Evolutionary conservation across 768 basidiomycete species (phyloP).

Genomic region (Suillus plorans): DNA sequence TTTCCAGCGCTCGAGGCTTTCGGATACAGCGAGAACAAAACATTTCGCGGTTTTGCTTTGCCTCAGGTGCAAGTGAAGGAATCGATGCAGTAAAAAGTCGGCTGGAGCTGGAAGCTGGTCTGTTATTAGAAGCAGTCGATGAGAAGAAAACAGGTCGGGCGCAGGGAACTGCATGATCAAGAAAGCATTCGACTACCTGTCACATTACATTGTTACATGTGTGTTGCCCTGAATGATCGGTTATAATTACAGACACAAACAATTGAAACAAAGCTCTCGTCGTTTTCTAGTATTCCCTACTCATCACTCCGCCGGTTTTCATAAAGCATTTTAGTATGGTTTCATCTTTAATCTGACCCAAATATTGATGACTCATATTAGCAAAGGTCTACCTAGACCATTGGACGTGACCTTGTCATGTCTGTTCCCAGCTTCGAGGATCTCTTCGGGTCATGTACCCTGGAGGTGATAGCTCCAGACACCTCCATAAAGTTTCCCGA

Average conservation of each 20-base stretch:
- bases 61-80: conserved; percentile 54
- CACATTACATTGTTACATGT: neutral
- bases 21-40: conserved; percentile 59
- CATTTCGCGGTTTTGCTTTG: conserved; percentile 32
- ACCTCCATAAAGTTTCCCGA: conserved; percentile 63
- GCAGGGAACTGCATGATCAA: conserved; percentile 48
- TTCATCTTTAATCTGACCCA: neutral
- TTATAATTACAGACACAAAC: neutral
- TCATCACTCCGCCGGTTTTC: neutral
- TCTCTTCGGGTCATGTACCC: conserved; percentile 55
- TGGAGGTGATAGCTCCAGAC: conserved; percentile 66
- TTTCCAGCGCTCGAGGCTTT: conserved; percentile 59
- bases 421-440: conserved; percentile 54
- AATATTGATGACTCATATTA: neutral
- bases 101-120: conserved; percentile 71
- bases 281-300: neutral
- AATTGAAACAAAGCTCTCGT: neutral
- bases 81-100: conserved; percentile 67
- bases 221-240: neutral
- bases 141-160: conserved; percentile 47
- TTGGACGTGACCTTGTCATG: conserved; percentile 15
- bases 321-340: neutral
- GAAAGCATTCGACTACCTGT: neutral
- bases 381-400: neutral
- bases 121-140: conserved; percentile 60